Evolutionary conservation across 1,284 basidiomycete species (phyloP).

Genomic region (Irpex sp.): DNA sequence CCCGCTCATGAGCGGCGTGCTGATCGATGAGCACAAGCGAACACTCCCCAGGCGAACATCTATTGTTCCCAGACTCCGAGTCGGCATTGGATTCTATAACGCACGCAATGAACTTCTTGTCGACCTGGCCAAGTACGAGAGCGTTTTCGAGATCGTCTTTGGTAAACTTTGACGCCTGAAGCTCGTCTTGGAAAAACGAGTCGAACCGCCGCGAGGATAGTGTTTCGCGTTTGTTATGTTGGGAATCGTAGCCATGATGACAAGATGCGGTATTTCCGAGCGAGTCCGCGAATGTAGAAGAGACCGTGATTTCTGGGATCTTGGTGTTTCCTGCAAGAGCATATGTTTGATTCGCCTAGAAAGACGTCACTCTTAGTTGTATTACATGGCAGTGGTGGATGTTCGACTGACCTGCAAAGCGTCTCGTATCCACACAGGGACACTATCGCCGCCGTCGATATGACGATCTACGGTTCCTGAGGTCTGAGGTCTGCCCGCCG

Average conservation of each 20-base stretch:
- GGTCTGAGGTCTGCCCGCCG: not conserved
- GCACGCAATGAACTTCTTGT: conserved; percentile 90
- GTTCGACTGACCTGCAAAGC: conserved; percentile 50
- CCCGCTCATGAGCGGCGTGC: conserved; percentile 94
- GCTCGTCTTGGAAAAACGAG: conserved; percentile 4
- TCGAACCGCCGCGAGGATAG: not conserved
- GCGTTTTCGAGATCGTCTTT: conserved; percentile 63
- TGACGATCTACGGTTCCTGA: not conserved
- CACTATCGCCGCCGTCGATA: conserved; percentile 17
- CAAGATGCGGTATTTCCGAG: not conserved
- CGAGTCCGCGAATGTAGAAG: conserved; percentile 18
- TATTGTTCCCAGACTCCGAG: conserved; percentile 9
- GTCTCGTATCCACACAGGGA: conserved; percentile 60
- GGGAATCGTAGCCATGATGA: not conserved
- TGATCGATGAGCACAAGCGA: conserved; percentile 91
- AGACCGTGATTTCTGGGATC: conserved; percentile 50
- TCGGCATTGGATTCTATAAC: conserved; percentile 37
- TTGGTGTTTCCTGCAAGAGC: conserved; percentile 45
- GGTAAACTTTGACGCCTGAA: conserved; percentile 46
- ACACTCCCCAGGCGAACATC: not conserved
- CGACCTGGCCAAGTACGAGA: conserved; percentile 83
- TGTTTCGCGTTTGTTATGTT: not conserved
- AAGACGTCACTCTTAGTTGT: not conserved
- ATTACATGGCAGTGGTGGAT: not conserved
- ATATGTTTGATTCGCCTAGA: conserved; percentile 62